These are phyloP conservation scores for Amborella trichopoda DNA, from an alignment of 164 flowering plant species.

Conservation along the genomic window DNA sequence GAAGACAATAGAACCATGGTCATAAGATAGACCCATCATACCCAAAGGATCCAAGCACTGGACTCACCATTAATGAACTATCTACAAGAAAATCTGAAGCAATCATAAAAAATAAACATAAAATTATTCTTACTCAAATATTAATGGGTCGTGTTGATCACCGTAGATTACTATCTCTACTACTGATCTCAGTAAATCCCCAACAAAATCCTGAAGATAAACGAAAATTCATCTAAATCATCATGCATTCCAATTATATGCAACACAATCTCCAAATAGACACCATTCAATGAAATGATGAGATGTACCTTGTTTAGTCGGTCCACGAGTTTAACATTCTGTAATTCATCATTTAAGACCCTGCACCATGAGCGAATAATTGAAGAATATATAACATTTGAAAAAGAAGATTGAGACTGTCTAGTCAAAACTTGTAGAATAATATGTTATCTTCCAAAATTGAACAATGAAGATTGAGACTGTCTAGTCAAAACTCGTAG, in stretches of 20 bases:
- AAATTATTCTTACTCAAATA: conserved; percentile 75
- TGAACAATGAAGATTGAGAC: no score
- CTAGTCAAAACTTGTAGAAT: no score
- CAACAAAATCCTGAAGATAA: conserved; percentile 37
- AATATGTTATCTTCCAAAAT: no score
- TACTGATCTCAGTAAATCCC: conserved; percentile 42
- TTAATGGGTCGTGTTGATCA: conserved; percentile 43
- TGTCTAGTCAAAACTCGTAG: no score
- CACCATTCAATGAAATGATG: not conserved
- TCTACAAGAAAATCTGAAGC: not conserved
- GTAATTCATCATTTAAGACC: conserved; percentile 30
- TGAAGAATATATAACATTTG: no score
- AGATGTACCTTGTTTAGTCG: conserved; percentile 26
- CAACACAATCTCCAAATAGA: not conserved
- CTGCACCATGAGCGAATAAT: no score
- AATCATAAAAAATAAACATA: no score
- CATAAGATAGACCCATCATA: not conserved
- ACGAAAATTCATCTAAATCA: not conserved
- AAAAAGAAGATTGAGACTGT: no score
- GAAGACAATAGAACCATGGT: not conserved
- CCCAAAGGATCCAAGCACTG: not conserved
- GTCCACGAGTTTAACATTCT: conserved; percentile 31
- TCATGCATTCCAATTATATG: not conserved
- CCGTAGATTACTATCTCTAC: conserved; percentile 63
- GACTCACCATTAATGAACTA: not conserved